These are phyloP conservation scores for Pelagophyceae sp. DNA, from an alignment of 352 stramenopile species.

Conservation along the genomic window DNA sequence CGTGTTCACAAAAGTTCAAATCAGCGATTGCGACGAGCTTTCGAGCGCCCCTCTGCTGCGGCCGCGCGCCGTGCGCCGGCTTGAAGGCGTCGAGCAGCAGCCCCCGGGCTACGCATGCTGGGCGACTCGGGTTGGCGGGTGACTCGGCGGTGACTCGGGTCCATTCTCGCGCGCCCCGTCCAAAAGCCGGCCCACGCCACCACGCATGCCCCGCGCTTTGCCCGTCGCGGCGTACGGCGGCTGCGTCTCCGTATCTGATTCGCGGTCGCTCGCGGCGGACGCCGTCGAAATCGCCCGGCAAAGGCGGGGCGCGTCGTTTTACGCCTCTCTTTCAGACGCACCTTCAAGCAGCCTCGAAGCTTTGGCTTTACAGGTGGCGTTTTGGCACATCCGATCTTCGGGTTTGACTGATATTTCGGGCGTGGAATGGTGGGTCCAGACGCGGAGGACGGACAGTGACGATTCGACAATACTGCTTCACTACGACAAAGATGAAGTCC, in stretches of 20 bases:
- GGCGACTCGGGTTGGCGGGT: no score
- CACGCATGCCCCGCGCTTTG: neutral
- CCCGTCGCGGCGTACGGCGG: neutral
- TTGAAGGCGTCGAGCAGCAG: no score
- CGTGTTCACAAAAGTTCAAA: no score
- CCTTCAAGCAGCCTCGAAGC: neutral
- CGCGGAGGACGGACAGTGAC: neutral
- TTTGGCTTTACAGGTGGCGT: neutral
- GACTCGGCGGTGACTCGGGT: no score
- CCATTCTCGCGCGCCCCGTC: no score
- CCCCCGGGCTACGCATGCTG: no score
- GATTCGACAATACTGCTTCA: neutral
- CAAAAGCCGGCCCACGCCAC: no score
- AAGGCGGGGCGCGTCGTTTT: neutral
- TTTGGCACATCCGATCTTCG: neutral
- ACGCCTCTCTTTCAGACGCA: neutral
- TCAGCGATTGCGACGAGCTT: no score
- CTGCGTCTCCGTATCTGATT: neutral
- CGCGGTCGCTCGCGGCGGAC: neutral
- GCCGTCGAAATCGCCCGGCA: neutral
- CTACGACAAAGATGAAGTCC: conserved; percentile 5
- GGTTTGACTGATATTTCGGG: neutral
- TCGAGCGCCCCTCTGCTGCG: no score
- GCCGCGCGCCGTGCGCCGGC: no score
- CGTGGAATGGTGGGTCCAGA: neutral